Conservation (phyloP, 768 basidiomycete genomes). For the Pisolithus microcarpus region DNA sequence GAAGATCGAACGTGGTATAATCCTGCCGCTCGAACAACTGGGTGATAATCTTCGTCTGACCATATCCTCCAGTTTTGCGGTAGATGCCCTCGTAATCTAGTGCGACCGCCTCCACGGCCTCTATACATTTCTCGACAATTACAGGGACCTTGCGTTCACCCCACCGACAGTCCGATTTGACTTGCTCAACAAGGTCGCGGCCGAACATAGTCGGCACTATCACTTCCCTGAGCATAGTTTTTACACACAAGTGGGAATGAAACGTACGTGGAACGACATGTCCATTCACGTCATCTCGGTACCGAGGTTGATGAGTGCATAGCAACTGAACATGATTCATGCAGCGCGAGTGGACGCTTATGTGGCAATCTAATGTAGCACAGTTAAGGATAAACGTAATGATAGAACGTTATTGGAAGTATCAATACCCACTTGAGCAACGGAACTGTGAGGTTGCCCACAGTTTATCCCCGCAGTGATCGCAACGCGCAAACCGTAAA, state of each 20-base stretch:
- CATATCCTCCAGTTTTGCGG: slow-evolving; percentile 91
- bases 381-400: not conserved
- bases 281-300: slow-evolving; percentile 25
- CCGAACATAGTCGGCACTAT: slow-evolving; percentile 90
- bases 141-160: slow-evolving; percentile 66
- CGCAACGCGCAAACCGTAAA: slow-evolving; percentile 85
- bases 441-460: slow-evolving; percentile 97
- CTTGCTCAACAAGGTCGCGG: slow-evolving; percentile 80
- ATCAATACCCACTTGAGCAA: slow-evolving; percentile 63
- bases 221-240: slow-evolving; percentile 9
- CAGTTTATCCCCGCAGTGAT: slow-evolving; percentile 96
- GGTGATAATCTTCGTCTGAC: slow-evolving; percentile 88
- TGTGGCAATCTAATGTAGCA: slow-evolving; percentile 57
- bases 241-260: slow-evolving; percentile 8
- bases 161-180: slow-evolving; percentile 54
- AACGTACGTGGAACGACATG: slow-evolving; percentile 10
- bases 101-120: slow-evolving; percentile 83
- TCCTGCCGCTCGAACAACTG: slow-evolving; percentile 92
- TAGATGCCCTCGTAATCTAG: slow-evolving; percentile 98
- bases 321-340: slow-evolving; percentile 54
- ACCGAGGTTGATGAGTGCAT: slow-evolving; percentile 51
- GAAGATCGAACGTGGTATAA: slow-evolving; percentile 81
- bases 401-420: not conserved
- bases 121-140: slow-evolving; percentile 93
- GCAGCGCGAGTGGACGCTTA: slow-evolving; percentile 86